Conservation (phyloP, 2,329 filamentous ascomycete genomes). For the Berkeleyomyces basicola region DNA sequence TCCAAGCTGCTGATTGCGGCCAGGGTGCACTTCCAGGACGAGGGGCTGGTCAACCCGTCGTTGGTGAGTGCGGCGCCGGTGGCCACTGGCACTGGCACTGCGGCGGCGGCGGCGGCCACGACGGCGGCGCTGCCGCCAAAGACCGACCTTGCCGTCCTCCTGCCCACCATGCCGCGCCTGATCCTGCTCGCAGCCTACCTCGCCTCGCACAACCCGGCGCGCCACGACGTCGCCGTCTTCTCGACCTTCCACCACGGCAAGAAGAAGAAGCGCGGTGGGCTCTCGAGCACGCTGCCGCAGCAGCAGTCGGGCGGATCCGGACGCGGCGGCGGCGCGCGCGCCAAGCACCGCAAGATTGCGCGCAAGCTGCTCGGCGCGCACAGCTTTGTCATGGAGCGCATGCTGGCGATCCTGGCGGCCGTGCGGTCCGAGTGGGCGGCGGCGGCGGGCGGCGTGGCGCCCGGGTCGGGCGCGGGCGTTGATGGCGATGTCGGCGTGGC, state of each 20-base stretch:
- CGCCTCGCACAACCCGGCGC: conserved; percentile 60
- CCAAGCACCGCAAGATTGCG: conserved; percentile 54
- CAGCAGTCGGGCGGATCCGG: too few species aligned
- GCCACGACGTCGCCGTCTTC: conserved; percentile 60
- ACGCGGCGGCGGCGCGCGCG: conserved; percentile 18
- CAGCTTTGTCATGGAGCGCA: conserved; percentile 59
- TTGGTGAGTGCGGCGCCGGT: conserved; percentile 28
- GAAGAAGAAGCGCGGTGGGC: conserved; percentile 33
- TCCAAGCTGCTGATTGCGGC: conserved; percentile 61
- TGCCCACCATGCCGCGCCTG: conserved; percentile 58
- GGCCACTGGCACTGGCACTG: too few species aligned
- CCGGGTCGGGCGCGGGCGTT: conserved; percentile 23
- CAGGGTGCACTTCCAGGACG: conserved; percentile 54
- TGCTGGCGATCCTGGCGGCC: conserved; percentile 61
- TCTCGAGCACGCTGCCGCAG: conserved; percentile 20
- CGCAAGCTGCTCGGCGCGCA: conserved; percentile 62
- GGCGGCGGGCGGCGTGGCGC: conserved; percentile 17
- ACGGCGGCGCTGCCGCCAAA: not conserved
- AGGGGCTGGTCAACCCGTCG: conserved; percentile 49
- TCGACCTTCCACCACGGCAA: conserved; percentile 48
- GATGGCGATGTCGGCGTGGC: conserved; percentile 45
- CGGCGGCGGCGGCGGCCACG: conserved; percentile 5
- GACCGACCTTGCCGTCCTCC: conserved; percentile 33
- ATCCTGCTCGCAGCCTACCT: conserved; percentile 65
- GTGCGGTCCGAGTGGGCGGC: conserved; percentile 40